Conservation (phyloP, 2,329 filamentous ascomycete genomes). For the Drechslerella stenobrocha region DNA sequence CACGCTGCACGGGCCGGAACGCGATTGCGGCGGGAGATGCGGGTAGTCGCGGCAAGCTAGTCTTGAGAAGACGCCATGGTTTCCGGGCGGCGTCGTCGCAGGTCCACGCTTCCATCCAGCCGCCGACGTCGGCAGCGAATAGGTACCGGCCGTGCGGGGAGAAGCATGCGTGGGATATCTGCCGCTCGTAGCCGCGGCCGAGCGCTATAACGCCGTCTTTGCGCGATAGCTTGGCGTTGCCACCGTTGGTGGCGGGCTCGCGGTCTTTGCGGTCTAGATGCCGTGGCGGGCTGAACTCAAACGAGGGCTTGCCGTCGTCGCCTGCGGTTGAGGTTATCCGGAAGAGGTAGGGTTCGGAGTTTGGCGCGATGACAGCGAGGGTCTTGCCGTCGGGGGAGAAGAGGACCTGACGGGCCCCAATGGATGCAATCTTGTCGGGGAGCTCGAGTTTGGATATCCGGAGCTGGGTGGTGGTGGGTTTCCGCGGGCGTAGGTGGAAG, state of each 20-base stretch:
- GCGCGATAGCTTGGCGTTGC: conserved; percentile 15
- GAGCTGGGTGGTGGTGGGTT: conserved; percentile 50
- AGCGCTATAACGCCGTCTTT: conserved; percentile 39
- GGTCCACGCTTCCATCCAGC: conserved; percentile 46
- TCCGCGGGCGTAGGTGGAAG: conserved; percentile 67
- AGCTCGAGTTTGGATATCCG: conserved; percentile 43
- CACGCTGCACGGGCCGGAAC: conserved; percentile 41
- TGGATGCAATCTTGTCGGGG: conserved; percentile 57
- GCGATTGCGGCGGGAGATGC: conserved; percentile 20
- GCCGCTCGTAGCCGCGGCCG: conserved; percentile 38
- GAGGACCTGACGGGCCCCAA: conserved; percentile 70
- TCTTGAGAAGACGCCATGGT: conserved; percentile 38
- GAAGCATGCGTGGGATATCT: conserved; percentile 54
- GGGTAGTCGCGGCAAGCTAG: conserved; percentile 29
- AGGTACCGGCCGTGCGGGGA: conserved; percentile 60
- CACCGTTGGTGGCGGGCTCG: conserved; percentile 14
- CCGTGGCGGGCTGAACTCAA: conserved; percentile 29
- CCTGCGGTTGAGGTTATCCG: conserved; percentile 18
- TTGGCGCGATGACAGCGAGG: conserved; percentile 63
- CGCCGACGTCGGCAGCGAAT: conserved; percentile 61
- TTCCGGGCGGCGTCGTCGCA: conserved; percentile 28
- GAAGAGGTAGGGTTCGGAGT: conserved; percentile 56
- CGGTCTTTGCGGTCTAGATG: conserved; percentile 41
- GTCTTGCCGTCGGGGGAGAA: conserved; percentile 72
- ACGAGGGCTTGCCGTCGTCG: conserved; percentile 22